Percentiles rank a stretch among this genome's conserved stretches.
Conservation (phyloP, 805 yeast genomes). For the Cyberlindnera euphorbiiphila region DNA sequence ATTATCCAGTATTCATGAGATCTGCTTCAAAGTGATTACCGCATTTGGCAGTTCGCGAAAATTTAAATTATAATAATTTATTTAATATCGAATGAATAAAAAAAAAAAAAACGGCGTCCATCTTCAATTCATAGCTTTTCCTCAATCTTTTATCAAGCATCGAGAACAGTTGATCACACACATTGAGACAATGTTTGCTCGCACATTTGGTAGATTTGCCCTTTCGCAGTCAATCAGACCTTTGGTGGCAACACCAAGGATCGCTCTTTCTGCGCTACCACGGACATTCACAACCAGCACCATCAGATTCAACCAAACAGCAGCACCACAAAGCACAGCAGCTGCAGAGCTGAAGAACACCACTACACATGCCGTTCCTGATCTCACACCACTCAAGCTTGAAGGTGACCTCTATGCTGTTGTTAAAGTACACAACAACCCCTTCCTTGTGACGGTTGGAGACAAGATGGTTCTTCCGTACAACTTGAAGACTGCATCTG, state of each 20-base stretch:
- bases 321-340: not conserved
- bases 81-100: no score
- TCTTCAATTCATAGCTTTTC: no score
- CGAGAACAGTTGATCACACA: no score
- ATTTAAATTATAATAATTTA: no score
- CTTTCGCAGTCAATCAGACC: constrained; percentile 7
- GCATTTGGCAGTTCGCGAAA: no score
- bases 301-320: constrained; percentile 6
- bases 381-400: constrained; percentile 59
- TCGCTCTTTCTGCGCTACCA: constrained; percentile 2
- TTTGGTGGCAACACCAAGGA: constrained; percentile 3
- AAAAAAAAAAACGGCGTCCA: no score
- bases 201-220: constrained; percentile 6
- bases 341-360: not conserved
- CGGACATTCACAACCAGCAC: constrained; percentile 7
- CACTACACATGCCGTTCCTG: constrained; percentile 22
- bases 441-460: constrained; percentile 87
- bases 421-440: constrained; percentile 75
- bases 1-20: no score
- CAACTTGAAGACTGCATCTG: constrained; percentile 65
- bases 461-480: constrained; percentile 80
- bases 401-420: constrained; percentile 76
- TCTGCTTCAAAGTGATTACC: no score
- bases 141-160: no score
- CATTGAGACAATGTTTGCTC: constrained; percentile 11